Conservation (phyloP, 148 eudicot genomes). For the Drosera capensis region DNA sequence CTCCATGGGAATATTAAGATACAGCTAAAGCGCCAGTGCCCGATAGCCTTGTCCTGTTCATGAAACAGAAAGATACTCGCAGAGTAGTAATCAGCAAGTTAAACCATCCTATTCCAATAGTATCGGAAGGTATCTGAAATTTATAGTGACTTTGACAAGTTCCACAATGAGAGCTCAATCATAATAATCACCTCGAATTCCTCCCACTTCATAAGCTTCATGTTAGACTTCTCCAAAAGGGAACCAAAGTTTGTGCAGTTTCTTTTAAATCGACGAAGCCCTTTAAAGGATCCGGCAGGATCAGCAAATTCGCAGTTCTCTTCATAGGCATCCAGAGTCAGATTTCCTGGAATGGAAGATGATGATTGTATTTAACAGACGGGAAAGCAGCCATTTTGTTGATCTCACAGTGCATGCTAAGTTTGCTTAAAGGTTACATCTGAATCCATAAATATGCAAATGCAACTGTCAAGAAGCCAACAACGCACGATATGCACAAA, state of each 20-base stretch:
- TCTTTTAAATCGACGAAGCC: conserved; percentile 71
- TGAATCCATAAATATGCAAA: too few relatives aligned
- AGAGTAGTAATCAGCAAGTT: not conserved
- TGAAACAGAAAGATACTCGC: not conserved
- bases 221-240: conserved; percentile 53
- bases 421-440: too few relatives aligned
- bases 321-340: conserved; percentile 71
- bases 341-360: conserved; percentile 35
- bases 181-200: conserved; percentile 45
- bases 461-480: too few relatives aligned
- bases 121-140: not conserved
- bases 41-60: conserved; percentile 72
- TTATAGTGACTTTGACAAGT: too few relatives aligned
- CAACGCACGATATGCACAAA: too few relatives aligned
- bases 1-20: conserved; percentile 85
- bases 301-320: conserved; percentile 95
- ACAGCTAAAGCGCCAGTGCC: conserved; percentile 97
- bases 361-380: not conserved
- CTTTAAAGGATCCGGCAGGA: conserved; percentile 94
- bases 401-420: too few relatives aligned
- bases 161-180: too few relatives aligned
- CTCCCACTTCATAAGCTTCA: conserved; percentile 96
- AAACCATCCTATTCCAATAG: too few relatives aligned
- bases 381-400: too few relatives aligned
- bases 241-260: conserved; percentile 91